Evolutionary conservation across 1,284 basidiomycete genomes (phyloP), one percentile per base, ranked within the genome.

Genomic region (Ceratobasidium sp.): DNA sequence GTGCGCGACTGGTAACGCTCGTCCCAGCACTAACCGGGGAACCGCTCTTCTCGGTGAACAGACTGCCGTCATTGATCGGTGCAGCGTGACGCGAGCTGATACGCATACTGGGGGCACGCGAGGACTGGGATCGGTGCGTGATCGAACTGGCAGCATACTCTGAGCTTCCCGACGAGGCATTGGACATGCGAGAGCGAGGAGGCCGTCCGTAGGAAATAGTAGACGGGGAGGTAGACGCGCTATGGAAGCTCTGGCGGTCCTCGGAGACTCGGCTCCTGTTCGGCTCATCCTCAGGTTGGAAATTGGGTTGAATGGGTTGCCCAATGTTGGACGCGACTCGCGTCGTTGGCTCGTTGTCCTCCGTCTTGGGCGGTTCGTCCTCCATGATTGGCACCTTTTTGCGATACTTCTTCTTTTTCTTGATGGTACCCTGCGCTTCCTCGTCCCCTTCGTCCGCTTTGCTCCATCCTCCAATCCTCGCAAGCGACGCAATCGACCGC

Each of bases 401-500:
- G 27, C 56, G 70, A 53, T 56, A 73, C 68, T 74, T 74, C 70
- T 73, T 75, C 69, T 73, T 74, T 62, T 71, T 73, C 73, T 75
- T 76, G 71, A 67, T 67, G 54, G 71, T 72, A 71, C 35, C 50
- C n/a, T 70, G 52, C 27, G 40, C 54, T 20, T 49, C 69, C 64
- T 60, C 45, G 49, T 65, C 75, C 75, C 64, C 65, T 81, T 73
- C 77, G 79, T 69, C 27, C 79, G 29, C 73, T 73, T 87, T 86
- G 10, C 84, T 84, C 88, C 89, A 90, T 74, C 86, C 87, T 0
- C 86, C 84, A 60, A 92, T 86, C 49, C 86, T 79, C 2, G 91
- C 90, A 56, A 92, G 78, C 1, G 87, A 89, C 31, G 91, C 89
- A 58, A 92, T 78, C 1, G 87, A 89, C 35, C 86, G 81, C 73